Evolutionary conservation across 805 yeast genomes (phyloP).

Genomic region (Maudiozyma serrabonitensis): DNA sequence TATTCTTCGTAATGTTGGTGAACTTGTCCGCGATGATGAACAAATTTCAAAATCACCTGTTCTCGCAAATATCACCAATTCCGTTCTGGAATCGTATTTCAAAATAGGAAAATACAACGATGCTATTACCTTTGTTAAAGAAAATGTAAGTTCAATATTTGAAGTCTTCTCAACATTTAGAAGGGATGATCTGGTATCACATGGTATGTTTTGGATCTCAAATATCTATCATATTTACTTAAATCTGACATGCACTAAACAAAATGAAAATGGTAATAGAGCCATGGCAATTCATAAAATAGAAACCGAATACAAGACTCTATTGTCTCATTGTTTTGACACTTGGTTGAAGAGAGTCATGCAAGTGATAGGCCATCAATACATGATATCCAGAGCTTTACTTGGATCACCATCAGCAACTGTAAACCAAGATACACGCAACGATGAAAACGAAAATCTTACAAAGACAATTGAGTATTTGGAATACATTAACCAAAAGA

Average conservation of each 20-base stretch:
- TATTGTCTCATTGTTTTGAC: slow-evolving; percentile 1
- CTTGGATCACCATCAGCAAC: slow-evolving; percentile 5
- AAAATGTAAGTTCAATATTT: background rate
- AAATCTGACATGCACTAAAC: background rate
- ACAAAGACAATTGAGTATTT: slow-evolving; percentile 55
- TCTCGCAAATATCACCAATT: background rate
- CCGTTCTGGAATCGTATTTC: background rate
- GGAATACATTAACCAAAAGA: slow-evolving; percentile 79
- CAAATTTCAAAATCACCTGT: background rate
- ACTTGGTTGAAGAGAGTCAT: slow-evolving; percentile 7
- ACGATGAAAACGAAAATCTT: background rate
- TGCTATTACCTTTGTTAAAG: background rate
- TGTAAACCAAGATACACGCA: background rate
- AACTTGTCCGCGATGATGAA: background rate
- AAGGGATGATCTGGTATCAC: background rate
- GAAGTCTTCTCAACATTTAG: background rate
- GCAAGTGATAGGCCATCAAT: slow-evolving; percentile 2
- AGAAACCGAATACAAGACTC: background rate
- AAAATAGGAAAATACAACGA: background rate
- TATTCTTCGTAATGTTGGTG: background rate
- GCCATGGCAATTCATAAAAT: background rate
- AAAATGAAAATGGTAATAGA: background rate
- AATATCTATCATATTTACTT: background rate
- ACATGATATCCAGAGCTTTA: slow-evolving; percentile 4
- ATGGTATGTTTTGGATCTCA: slow-evolving; percentile 2